phyloP scores from a whole-genome alignment of 495 filamentous ascomycete species.

The Pyronema domesticum region DNA sequence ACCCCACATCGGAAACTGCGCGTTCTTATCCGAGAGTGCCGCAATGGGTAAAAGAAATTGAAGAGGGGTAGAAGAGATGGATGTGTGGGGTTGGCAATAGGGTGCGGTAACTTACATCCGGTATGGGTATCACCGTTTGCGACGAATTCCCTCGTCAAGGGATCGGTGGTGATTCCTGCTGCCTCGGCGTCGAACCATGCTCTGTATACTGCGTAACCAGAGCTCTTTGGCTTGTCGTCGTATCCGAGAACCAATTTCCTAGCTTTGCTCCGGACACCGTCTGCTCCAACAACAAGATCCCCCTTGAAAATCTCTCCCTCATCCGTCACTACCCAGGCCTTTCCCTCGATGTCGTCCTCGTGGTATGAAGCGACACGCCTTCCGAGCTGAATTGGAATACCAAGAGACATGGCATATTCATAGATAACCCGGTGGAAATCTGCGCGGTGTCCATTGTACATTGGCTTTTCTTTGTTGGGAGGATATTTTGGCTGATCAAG shows the following conservation, averaged over 20 bases:
- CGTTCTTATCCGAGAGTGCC: too few species aligned
- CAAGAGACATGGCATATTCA: conserved; percentile 36
- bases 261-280: conserved; percentile 43
- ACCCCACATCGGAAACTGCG: too few species aligned
- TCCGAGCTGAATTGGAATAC: conserved; percentile 38
- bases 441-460: conserved; percentile 43
- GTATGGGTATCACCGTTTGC: conserved; percentile 47
- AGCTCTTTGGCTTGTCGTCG: conserved; percentile 41
- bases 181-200: conserved; percentile 43
- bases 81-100: neutral
- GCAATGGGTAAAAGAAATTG: conserved; percentile 9
- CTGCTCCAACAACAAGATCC: conserved; percentile 44
- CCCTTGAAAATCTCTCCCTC: conserved; percentile 33
- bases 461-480: conserved; percentile 14
- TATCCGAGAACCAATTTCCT: conserved; percentile 43
- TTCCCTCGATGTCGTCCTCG: conserved; percentile 35
- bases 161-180: conserved; percentile 38
- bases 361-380: conserved; percentile 42
- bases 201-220: conserved; percentile 43
- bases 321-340: conserved; percentile 35
- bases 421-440: conserved; percentile 45
- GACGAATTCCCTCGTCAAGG: conserved; percentile 40
- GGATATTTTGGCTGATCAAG: conserved; percentile 17
- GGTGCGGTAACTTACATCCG: conserved; percentile 26
- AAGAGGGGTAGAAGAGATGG: conserved; percentile 6